Percentiles rank a stretch among this genome's conserved stretches.
phyloP scores from a whole-genome alignment of 768 basidiomycete species.

The Pluteus cervinus region DNA sequence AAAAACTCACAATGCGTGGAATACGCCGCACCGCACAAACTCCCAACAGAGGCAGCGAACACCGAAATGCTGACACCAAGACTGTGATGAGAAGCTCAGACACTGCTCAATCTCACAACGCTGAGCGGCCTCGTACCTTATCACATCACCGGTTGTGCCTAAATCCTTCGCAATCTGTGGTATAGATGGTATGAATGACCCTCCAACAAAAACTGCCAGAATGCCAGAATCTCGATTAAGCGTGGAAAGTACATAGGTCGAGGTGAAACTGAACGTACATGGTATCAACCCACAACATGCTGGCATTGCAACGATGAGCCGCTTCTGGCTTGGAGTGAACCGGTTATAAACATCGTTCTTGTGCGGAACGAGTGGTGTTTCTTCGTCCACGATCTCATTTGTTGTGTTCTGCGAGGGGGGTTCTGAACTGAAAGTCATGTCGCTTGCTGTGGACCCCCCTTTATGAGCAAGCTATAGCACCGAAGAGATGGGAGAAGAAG shows the following conservation, averaged over 20 bases:
- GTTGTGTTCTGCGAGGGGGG: too few species aligned
- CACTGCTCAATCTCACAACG: neutral
- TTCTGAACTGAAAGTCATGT: too few species aligned
- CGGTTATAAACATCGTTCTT: conserved; percentile 54
- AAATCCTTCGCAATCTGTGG: conserved; percentile 68
- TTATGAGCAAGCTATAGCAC: too few species aligned
- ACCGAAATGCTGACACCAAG: conserved; percentile 30
- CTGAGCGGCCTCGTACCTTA: conserved; percentile 38
- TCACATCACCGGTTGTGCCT: conserved; percentile 43
- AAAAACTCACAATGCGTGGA: conserved; percentile 30
- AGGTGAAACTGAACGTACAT: conserved; percentile 28
- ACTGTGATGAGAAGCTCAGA: conserved; percentile 10
- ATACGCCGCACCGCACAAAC: conserved; percentile 26
- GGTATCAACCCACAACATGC: conserved; percentile 60
- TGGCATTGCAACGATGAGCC: conserved; percentile 48
- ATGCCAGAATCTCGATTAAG: neutral
- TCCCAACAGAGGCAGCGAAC: conserved; percentile 26
- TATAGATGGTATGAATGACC: conserved; percentile 69
- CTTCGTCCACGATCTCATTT: too few species aligned
- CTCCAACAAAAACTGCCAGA: conserved; percentile 56
- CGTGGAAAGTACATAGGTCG: neutral
- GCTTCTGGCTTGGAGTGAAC: conserved; percentile 49
- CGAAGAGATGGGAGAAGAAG: too few species aligned
- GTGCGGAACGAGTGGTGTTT: too few species aligned
- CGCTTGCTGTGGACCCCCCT: too few species aligned